Conservation (phyloP, 2,329 filamentous ascomycete genomes). For the Neocatenulostroma microsporum region DNA sequence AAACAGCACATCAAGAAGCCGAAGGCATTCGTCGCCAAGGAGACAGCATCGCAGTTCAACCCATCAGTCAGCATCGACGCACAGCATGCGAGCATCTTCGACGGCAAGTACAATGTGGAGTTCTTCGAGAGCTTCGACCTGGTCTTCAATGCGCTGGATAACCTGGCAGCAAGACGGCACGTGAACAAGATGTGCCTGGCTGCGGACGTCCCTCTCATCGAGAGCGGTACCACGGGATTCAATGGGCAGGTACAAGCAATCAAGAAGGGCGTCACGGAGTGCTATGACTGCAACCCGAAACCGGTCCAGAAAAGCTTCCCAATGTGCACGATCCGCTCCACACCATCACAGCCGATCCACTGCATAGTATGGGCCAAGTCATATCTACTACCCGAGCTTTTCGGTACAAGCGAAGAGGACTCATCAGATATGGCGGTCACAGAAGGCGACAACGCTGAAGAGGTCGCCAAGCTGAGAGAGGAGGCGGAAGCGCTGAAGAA, state of each 20-base stretch:
- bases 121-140: constrained; percentile 81
- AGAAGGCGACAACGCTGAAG: constrained; percentile 74
- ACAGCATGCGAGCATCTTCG: constrained; percentile 93
- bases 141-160: constrained; percentile 96
- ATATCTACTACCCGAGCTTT: constrained; percentile 90
- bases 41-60: constrained; percentile 84
- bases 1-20: constrained; percentile 97
- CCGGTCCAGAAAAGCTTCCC: constrained; percentile 87
- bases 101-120: constrained; percentile 70
- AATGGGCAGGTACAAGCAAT: constrained; percentile 97
- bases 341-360: constrained; percentile 91
- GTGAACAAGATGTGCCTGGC: constrained; percentile 97
- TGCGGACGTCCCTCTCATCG: constrained; percentile 80
- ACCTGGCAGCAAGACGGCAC: constrained; percentile 84
- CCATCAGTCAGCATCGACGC: constrained; percentile 78
- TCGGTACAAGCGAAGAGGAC: constrained; percentile 83
- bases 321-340: constrained; percentile 94
- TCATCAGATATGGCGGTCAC: constrained; percentile 70
- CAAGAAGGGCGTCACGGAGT: constrained; percentile 76
- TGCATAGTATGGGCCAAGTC: constrained; percentile 99
- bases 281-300: constrained; percentile 91
- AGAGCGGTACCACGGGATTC: constrained; percentile 96
- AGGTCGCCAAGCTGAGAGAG: constrained; percentile 78
- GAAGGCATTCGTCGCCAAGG: constrained; percentile 89
- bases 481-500: constrained; percentile 77